Conservation (phyloP, 345 rosid species). For the Trapa incisa region DNA sequence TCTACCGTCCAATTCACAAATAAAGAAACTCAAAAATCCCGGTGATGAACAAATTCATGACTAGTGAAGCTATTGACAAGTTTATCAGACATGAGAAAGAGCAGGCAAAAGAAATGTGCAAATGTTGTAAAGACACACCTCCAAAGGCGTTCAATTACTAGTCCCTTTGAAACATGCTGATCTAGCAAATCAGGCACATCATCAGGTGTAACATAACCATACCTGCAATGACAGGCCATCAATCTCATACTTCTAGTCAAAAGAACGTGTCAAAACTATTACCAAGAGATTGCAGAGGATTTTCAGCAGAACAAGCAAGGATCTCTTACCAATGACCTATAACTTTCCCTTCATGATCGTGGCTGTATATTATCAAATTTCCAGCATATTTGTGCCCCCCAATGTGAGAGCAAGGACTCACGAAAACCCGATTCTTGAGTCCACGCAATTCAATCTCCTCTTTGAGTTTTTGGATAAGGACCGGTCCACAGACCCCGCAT, state of each 20-base stretch:
- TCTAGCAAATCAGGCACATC: slow-evolving; percentile 81
- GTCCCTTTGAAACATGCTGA: slow-evolving; percentile 73
- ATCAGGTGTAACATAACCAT: slow-evolving; percentile 86
- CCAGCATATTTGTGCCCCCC: slow-evolving; percentile 31
- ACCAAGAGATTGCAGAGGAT: background rate
- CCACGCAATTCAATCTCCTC: slow-evolving; percentile 59
- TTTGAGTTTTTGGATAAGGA: slow-evolving; percentile 54
- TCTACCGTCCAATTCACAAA: no score
- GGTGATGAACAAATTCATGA: no score
- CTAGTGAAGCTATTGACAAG: no score
- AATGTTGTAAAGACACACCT: slow-evolving; percentile 34
- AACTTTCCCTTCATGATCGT: slow-evolving; percentile 46
- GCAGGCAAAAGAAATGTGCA: no score
- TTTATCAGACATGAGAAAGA: no score
- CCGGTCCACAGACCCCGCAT: slow-evolving; percentile 95
- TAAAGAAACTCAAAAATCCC: no score
- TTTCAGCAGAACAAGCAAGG: background rate
- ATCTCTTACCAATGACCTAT: slow-evolving; percentile 64
- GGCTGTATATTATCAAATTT: slow-evolving; percentile 63
- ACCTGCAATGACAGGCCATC: slow-evolving; percentile 39
- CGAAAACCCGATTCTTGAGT: slow-evolving; percentile 42
- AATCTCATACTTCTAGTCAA: background rate
- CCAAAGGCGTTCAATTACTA: slow-evolving; percentile 56
- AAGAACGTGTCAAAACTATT: background rate
- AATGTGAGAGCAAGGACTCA: slow-evolving; percentile 75